Conservation (phyloP, 345 rosid species). For the Anastatica hierochuntica region DNA sequence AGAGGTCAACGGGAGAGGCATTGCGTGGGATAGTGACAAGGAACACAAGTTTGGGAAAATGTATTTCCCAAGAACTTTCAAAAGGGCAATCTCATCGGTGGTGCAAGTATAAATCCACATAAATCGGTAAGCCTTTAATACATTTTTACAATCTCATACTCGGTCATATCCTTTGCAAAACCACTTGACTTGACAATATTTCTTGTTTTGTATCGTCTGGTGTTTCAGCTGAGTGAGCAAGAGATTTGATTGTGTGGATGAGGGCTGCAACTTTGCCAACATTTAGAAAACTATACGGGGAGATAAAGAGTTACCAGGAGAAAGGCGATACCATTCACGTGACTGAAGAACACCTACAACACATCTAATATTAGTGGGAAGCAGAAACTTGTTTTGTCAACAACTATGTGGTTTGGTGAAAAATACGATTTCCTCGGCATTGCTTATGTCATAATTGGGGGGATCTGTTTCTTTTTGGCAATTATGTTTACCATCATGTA, state of each 20-base stretch:
- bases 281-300: slow-evolving; percentile 90
- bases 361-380: slow-evolving; percentile 89
- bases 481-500: slow-evolving; percentile 67
- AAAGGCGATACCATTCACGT: slow-evolving; percentile 41
- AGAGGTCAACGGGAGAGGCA: slow-evolving; percentile 47
- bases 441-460: slow-evolving; percentile 88
- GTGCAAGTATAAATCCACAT: slow-evolving; percentile 28
- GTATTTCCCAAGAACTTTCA: slow-evolving; percentile 83
- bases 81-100: slow-evolving; percentile 50
- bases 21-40: slow-evolving; percentile 92
- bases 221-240: slow-evolving; percentile 68
- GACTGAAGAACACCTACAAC: slow-evolving; percentile 64
- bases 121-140: slow-evolving; percentile 44
- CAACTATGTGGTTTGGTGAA: slow-evolving; percentile 97
- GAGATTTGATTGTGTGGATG: slow-evolving; percentile 99
- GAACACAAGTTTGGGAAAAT: slow-evolving; percentile 78
- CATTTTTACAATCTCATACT: background rate
- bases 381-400: slow-evolving; percentile 91
- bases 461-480: slow-evolving; percentile 77
- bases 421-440: slow-evolving; percentile 95
- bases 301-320: slow-evolving; percentile 69
- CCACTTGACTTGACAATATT: slow-evolving; percentile 1
- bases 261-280: slow-evolving; percentile 98
- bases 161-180: slow-evolving; percentile 1
- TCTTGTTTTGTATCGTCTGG: background rate